phyloP scores from a whole-genome alignment of 2,329 filamentous ascomycete genomes.

The Pseudogymnoascus verrucosus region DNA sequence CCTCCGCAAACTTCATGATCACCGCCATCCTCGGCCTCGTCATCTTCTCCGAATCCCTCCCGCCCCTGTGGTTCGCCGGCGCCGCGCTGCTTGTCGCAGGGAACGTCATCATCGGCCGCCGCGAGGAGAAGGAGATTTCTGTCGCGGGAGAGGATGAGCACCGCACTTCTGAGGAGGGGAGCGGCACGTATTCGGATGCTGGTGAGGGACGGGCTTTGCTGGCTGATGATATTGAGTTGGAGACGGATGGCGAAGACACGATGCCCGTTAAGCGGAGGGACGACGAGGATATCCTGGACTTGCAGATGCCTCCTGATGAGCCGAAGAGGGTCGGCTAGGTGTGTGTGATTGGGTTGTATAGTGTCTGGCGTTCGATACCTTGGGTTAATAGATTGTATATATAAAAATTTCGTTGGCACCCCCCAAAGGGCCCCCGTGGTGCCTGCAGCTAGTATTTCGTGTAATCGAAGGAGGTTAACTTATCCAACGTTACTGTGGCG shows the following conservation, averaged over 20 bases:
- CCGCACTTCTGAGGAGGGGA: background rate
- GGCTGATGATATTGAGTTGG: conserved; percentile 11
- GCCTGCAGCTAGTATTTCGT: conserved; percentile 2
- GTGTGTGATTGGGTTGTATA: background rate
- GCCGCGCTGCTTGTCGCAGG: conserved; percentile 65
- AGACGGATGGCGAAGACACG: conserved; percentile 3
- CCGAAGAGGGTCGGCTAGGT: background rate
- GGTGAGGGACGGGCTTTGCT: conserved; percentile 6
- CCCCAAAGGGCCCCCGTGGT: background rate
- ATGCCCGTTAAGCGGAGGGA: background rate
- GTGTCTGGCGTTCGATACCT: conserved; percentile 9
- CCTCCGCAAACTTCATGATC: conserved; percentile 71
- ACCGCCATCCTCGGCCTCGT: conserved; percentile 63
- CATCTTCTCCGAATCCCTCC: conserved; percentile 65
- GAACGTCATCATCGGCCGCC: conserved; percentile 68
- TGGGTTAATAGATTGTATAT: background rate
- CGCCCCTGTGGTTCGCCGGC: conserved; percentile 69
- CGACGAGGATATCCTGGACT: conserved; percentile 11
- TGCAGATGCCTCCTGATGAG: conserved; percentile 2
- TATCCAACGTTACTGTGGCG: background rate
- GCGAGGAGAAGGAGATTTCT: conserved; percentile 44
- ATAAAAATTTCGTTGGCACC: background rate
- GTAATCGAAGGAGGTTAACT: background rate
- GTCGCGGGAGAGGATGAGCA: background rate
- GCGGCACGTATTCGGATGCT: background rate